Base-by-base conservation (phyloP, 129 eudicot species). In the Flaveria linearis region DNA sequence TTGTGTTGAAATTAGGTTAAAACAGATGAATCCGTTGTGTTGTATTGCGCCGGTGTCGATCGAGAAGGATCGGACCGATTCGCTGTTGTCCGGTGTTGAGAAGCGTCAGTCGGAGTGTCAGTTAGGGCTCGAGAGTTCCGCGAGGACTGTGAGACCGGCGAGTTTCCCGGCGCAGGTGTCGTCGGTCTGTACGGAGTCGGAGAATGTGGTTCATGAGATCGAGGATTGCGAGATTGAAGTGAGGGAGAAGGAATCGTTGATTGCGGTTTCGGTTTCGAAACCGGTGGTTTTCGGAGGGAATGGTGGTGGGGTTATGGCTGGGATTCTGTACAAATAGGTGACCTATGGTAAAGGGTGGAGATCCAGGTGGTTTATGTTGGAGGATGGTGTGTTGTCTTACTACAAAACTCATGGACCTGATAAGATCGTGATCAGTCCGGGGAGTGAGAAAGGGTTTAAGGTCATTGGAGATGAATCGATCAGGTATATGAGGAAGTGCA, bases 21-120 rank as follows among this genome's bases (percentile, higher is more conserved):
- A 46, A 68, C 72, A 57, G 47, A 93, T 93, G 98, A 93, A 93
- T 82, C 98, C 98, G 60, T 69, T 93, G 56, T 93, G 97, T 86
- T 93, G 98, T 91, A 93, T 93, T 84, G 98, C 98, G 63, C 98
- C 98, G 86, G 98, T 93, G 13, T 88, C 98, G 75, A 83, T 90
- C 22, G 98, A 93, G 42, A 86, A 85, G 68, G 98, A 90, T 83
- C 94, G 91, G 78, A 82, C 47, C 45, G 56, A 39, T 79, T 78
- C 76, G n/a, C 90, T 80, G 74, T 65, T 71, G 58, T 76, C 89
- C 23, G 72, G 80, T 15, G 87, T 80, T 22, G 88, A 78, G 70
- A 88, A 84, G 68, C 43, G 88, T 33, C 87, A 83, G 68, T 23
- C 76, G 18, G 90, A 89, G 18, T 68, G 68, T 43, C 84, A 84